Base-by-base conservation (phyloP, 2,329 filamentous ascomycete genomes). In the Leptographium wingfieldii region DNA sequence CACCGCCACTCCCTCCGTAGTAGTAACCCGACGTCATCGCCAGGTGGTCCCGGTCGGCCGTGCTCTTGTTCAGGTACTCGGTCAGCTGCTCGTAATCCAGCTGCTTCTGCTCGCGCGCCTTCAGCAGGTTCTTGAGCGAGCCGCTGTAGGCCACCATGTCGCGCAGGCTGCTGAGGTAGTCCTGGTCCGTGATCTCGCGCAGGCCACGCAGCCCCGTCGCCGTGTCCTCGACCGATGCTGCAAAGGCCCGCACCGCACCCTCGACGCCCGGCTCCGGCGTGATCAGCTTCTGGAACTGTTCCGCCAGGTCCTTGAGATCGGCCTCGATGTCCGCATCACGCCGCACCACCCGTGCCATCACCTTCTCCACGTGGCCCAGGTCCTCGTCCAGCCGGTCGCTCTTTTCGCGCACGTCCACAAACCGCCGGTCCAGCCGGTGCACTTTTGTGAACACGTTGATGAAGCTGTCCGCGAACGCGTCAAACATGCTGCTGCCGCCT, bases 391-490 rank as follows among this genome's bases (percentile, higher is more conserved):
- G 80, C 74, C 96, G 97, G 73, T 95, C 88, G 46, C 90, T 89
- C 71, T 90, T 89, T 69, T 97, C 94, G 67, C 86, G 86, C 62
- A 97, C 92, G 70, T 97, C 92, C 65, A 95, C 86, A 72, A 99
- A 99, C 38, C 94, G 87, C 67, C 89, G 87, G 73, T 99, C 94
- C 7, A 92, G 88, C 72, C 95, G 95, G 77, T 97, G 89, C 1
- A 96, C 87, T 73, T 97, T 99, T 55, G 88, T 92, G 69, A 99
- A 99, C 48, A 91, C 92, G 70, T 97, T 97, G 72, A 99, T 88
- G 70, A 97, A 95, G 43, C 88, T 95, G 71, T 99, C 94, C 49
- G 94, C 90, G 69, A 97, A 90, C 67, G 89, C 92, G 70, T 99
- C 94, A 67, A 99, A 94, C 52, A 97, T 90, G 48, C 63, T 61